Evolutionary conservation across 169 alveolate genomes (phyloP), one percentile per base, ranked within the genome.

Genomic region (Plasmodium coatneyi): DNA sequence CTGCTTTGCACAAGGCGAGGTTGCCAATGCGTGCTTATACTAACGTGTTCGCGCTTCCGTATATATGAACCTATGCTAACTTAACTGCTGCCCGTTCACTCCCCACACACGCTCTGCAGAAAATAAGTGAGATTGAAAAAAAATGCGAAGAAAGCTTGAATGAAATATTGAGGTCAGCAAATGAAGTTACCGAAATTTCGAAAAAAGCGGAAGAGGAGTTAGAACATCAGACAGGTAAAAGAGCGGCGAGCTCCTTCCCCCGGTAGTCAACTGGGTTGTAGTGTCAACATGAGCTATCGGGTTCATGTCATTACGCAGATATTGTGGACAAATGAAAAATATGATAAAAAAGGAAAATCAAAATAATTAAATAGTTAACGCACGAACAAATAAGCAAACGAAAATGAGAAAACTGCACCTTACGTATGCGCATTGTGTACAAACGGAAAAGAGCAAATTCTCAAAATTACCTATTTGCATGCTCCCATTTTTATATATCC

Each of bases 181-280:
- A 43, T 91, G 95, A 91, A 70, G 95, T 43, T 5, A 91, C 81
- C 19, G 95, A 91, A 76, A 91, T 91, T 66, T 91, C 95, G 10
- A 91, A 91, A 91, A 91, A 91, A 56, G 95, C 95, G 54, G 95
- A 91, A 80, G 81, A 80, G 54, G 95, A 91, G 76, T 76, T 91
- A 39, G 86, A 91, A 49, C 92, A 80, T 2, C 95, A 91, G 71
- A 91, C 95, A 82, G 95, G 95, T 91, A 80, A 80, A 36, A 16
- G 56, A 46, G 36, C 54, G 22, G 30, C 28, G 49, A 16, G 14
- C 30, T 80, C 22, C 56, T 84, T 72, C 5, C 54, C 60, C 30
- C 60, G 30, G 16, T 72, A 22, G 52, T 34, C 52, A 72, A 66
- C 30, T 66, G 76, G n/a, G 36, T 10, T 25, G n/a, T 10, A 19